Conservation (phyloP, 495 filamentous ascomycete genomes). For the Filosporella fistucella region DNA sequence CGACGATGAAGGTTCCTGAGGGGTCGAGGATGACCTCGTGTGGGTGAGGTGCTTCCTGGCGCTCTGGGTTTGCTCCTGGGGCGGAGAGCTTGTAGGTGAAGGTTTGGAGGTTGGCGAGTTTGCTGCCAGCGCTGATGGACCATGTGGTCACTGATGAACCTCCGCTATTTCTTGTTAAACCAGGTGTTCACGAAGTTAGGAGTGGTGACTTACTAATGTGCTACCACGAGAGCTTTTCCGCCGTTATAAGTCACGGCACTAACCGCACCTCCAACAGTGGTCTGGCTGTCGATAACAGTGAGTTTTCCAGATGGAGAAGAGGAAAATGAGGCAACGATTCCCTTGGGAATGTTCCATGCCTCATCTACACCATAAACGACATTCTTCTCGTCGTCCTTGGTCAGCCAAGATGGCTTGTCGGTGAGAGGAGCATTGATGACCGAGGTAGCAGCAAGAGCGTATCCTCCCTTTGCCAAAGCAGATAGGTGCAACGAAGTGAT, state of each 20-base stretch:
- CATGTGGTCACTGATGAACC: conserved; percentile 19
- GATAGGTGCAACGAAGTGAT: conserved; percentile 50
- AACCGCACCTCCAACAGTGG: conserved; percentile 37
- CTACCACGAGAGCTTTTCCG: conserved; percentile 36
- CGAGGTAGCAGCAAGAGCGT: conserved; percentile 31
- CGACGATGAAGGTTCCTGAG: conserved; percentile 55
- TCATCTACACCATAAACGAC: conserved; percentile 62
- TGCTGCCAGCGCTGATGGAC: conserved; percentile 10
- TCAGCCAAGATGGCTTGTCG: conserved; percentile 61
- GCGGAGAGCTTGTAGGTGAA: conserved; percentile 45
- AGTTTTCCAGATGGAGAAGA: conserved; percentile 30
- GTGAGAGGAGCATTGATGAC: conserved; percentile 35
- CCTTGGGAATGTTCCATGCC: conserved; percentile 32
- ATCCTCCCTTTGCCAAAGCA: conserved; percentile 16
- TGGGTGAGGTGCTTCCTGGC: conserved; percentile 65
- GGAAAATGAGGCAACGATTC: conserved; percentile 38
- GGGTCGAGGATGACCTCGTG: conserved; percentile 70
- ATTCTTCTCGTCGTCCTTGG: conserved; percentile 37
- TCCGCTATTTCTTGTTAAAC: conserved; percentile 10
- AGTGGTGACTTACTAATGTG: conserved; percentile 40
- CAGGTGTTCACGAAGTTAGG: neutral
- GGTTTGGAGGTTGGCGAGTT: conserved; percentile 36
- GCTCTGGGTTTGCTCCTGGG: conserved; percentile 42
- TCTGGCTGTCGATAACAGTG: conserved; percentile 28
- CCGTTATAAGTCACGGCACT: conserved; percentile 36